A percentile compares a stretch with the other conserved stretches of the same genome.
These are phyloP conservation scores for Brachypodium distachyon DNA, from an alignment of 202 grass and related monocot genomes.

Conservation along the genomic window DNA sequence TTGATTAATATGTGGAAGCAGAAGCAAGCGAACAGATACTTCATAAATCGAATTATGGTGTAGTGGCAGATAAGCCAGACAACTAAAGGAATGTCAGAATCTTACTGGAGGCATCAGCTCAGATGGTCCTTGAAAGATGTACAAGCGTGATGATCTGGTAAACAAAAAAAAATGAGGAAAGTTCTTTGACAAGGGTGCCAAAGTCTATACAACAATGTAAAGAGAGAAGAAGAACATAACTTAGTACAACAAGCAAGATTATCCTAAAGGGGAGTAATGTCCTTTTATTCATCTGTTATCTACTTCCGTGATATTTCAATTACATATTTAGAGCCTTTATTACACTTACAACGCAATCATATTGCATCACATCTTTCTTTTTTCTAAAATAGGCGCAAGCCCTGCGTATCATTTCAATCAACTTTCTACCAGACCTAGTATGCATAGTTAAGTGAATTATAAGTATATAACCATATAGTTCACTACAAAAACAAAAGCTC, in stretches of 20 bases:
- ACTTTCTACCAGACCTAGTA: not conserved
- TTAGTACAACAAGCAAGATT: not conserved
- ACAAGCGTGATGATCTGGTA: conserved; percentile 71
- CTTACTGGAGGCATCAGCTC: conserved; percentile 94
- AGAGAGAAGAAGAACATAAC: not conserved
- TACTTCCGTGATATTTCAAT: not conserved
- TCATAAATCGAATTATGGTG: not conserved
- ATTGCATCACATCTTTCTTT: not conserved
- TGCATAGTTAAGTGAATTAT: not conserved
- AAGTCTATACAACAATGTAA: not conserved
- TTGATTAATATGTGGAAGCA: not conserved
- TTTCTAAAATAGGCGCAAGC: not conserved
- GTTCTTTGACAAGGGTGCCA: not conserved
- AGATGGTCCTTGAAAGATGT: conserved; percentile 91
- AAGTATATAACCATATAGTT: not conserved
- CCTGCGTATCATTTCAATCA: not conserved
- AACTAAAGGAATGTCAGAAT: conserved; percentile 16
- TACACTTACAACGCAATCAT: not conserved
- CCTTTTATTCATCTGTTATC: conserved; percentile 8
- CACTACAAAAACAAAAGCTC: not conserved
- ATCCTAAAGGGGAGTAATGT: not conserved
- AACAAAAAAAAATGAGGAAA: conserved; percentile 11
- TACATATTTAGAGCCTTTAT: not conserved
- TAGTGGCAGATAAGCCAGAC: not conserved
- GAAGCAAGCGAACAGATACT: conserved; percentile 9